These are phyloP conservation scores for Symbiodinium natans DNA, from an alignment of 73 alveolate genomes.

Conservation along the genomic window DNA sequence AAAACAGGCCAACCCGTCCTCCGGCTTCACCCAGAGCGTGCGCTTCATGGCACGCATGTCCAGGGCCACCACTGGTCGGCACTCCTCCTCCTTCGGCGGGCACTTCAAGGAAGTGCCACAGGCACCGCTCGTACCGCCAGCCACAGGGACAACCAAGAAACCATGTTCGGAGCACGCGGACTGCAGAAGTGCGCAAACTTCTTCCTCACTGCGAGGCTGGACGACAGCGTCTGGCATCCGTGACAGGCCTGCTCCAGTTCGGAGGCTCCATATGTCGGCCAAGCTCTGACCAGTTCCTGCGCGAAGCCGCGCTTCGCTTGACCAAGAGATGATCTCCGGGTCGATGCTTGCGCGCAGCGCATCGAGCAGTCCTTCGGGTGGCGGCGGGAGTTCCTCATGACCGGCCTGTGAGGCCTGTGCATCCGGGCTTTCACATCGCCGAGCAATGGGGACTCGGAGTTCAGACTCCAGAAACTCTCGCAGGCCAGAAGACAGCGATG, in stretches of 20 bases:
- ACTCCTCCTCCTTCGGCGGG: constrained; percentile 17
- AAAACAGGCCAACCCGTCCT: constrained; percentile 70
- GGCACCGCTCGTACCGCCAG: constrained; percentile 94
- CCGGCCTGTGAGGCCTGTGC: too few relatives aligned
- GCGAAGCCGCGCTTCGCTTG: not conserved
- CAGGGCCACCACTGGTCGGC: constrained; percentile 81
- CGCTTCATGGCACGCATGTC: constrained; percentile 93
- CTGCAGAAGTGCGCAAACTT: constrained; percentile 21
- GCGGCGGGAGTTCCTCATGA: not conserved
- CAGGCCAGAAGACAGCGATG: too few relatives aligned
- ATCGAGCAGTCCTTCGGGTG: not conserved
- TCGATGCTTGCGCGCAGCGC: not conserved
- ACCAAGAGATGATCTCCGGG: not conserved
- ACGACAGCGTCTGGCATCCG: constrained; percentile 72
- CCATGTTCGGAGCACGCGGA: not conserved
- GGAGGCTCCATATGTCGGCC: constrained; percentile 18
- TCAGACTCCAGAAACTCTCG: not conserved
- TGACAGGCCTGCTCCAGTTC: not conserved
- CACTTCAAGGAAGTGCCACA: not conserved
- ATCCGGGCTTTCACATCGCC: not conserved
- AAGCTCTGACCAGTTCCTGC: constrained; percentile 2
- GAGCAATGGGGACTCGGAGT: not conserved
- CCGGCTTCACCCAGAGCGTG: constrained; percentile 80
- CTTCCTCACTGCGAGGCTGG: constrained; percentile 37
- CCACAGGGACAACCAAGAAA: constrained; percentile 92